A percentile compares a stretch with the other conserved stretches of the same genome.
Conservation (phyloP, 1,284 basidiomycete genomes). For the Ceratobasidium theobromae region DNA sequence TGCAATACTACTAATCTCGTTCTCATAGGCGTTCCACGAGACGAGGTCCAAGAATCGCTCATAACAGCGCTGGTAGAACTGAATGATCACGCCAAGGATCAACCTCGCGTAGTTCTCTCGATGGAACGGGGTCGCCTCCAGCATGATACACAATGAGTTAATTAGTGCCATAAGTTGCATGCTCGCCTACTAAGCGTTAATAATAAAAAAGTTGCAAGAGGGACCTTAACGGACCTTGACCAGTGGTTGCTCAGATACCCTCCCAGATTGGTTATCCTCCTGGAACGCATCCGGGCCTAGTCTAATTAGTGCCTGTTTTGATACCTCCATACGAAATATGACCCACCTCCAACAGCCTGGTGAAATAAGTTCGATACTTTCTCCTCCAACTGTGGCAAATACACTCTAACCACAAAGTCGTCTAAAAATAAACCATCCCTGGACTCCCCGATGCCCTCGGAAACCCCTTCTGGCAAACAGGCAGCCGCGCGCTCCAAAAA, state of each 20-base stretch:
- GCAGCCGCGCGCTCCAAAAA: slow-evolving; percentile 68
- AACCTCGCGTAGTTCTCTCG: slow-evolving; percentile 91
- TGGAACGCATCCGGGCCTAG: slow-evolving; percentile 83
- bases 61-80: slow-evolving; percentile 94
- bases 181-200: slow-evolving; percentile 56
- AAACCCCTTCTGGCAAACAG: slow-evolving; percentile 43
- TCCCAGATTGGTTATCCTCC: slow-evolving; percentile 50
- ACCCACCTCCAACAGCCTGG: slow-evolving; percentile 73
- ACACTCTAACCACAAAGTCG: slow-evolving; percentile 92
- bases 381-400: slow-evolving; percentile 93
- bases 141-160: slow-evolving; percentile 91
- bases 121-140: slow-evolving; percentile 93
- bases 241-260: slow-evolving; percentile 68
- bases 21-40: slow-evolving; percentile 47
- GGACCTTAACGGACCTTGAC: slow-evolving; percentile 61
- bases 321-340: not conserved
- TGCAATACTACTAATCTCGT: slow-evolving; percentile 51
- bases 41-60: slow-evolving; percentile 81
- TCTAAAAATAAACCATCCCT: slow-evolving; percentile 73
- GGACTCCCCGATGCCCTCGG: slow-evolving; percentile 56
- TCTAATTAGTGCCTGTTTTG: not conserved
- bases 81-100: slow-evolving; percentile 92
- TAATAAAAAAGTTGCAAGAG: not conserved
- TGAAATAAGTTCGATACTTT: slow-evolving; percentile 89
- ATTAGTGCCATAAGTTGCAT: slow-evolving; percentile 87